Conservation (phyloP, 2,329 filamentous ascomycete species). For the Pyrenophora graminea region DNA sequence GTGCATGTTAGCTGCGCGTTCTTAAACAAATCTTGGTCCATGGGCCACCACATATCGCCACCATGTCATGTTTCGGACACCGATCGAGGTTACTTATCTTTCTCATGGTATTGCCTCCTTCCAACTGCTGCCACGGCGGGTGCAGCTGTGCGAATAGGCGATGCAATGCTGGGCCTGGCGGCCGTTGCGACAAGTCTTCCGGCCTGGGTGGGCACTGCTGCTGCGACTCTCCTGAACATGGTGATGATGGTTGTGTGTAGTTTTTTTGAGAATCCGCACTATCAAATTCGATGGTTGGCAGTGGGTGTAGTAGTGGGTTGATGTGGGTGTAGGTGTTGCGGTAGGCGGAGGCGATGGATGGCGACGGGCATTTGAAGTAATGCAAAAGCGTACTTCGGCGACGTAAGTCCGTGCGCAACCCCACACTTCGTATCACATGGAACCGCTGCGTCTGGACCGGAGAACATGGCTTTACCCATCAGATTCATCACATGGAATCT, state of each 20-base stretch:
- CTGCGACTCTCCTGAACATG: conserved; percentile 64
- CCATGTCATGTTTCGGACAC: conserved; percentile 4
- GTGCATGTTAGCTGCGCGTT: conserved; percentile 47
- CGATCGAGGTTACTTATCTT: conserved; percentile 56
- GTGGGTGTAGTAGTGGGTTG: conserved; percentile 11
- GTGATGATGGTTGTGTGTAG: conserved; percentile 29
- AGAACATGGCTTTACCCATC: conserved; percentile 5
- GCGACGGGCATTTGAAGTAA: conserved; percentile 26
- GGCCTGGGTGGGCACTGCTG: conserved; percentile 58
- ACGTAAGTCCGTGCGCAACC: conserved; percentile 33
- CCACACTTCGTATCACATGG: conserved; percentile 24
- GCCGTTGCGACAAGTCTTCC: conserved; percentile 56
- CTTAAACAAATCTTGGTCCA: conserved; percentile 6
- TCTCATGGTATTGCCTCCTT: conserved; percentile 65
- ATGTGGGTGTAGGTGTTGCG: conserved; percentile 29
- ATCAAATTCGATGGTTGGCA: background rate
- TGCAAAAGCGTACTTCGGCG: conserved; percentile 24
- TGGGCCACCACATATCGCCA: conserved; percentile 16
- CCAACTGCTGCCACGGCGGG: conserved; percentile 47
- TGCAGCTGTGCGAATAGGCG: conserved; percentile 51
- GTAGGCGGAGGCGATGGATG: conserved; percentile 26
- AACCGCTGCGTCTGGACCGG: no score
- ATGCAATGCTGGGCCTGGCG: conserved; percentile 55
- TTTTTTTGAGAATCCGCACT: conserved; percentile 2
- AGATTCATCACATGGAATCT: conserved; percentile 26